Evolutionary conservation across 768 basidiomycete species (phyloP).

Genomic region (Coprinopsis marcescibilis): DNA sequence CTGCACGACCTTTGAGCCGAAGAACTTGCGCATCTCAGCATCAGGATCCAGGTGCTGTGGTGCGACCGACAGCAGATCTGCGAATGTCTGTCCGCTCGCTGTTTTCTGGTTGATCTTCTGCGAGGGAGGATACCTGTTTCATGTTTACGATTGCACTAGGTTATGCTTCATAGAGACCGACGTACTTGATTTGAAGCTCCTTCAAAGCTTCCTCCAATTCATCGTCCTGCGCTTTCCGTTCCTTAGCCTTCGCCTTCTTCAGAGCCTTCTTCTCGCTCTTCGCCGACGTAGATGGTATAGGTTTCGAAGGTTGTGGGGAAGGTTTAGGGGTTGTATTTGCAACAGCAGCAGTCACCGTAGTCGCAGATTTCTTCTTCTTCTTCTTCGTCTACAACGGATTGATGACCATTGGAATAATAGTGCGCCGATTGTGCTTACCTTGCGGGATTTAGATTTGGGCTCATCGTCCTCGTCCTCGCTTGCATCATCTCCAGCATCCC

Average conservation of each 20-base stretch:
- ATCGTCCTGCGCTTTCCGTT: conserved; percentile 60
- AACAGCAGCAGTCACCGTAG: neutral
- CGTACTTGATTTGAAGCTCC: conserved; percentile 76
- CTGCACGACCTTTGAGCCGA: conserved; percentile 84
- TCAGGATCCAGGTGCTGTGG: conserved; percentile 79
- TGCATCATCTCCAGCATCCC: conserved; percentile 21
- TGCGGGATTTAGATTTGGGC: conserved; percentile 28
- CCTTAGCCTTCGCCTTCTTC: conserved; percentile 63
- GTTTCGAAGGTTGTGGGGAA: conserved; percentile 8
- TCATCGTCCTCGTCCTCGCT: conserved; percentile 23
- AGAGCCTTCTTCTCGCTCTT: conserved; percentile 51
- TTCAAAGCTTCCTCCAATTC: conserved; percentile 83
- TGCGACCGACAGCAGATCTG: conserved; percentile 71
- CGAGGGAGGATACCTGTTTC: conserved; percentile 46
- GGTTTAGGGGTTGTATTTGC: conserved; percentile 4
- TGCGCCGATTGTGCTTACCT: conserved; percentile 25
- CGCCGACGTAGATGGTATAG: conserved; percentile 13
- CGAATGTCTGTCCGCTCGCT: conserved; percentile 29
- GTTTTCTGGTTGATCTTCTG: conserved; percentile 31
- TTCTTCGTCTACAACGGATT: conserved; percentile 34
- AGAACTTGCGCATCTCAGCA: conserved; percentile 89
- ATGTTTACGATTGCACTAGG: neutral
- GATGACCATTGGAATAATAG: neutral
- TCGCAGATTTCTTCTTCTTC: conserved; percentile 28
- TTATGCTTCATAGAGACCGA: conserved; percentile 2